These are phyloP conservation scores for Isochrysis galbana DNA, from an alignment of 78 protist species.

Conservation along the genomic window DNA sequence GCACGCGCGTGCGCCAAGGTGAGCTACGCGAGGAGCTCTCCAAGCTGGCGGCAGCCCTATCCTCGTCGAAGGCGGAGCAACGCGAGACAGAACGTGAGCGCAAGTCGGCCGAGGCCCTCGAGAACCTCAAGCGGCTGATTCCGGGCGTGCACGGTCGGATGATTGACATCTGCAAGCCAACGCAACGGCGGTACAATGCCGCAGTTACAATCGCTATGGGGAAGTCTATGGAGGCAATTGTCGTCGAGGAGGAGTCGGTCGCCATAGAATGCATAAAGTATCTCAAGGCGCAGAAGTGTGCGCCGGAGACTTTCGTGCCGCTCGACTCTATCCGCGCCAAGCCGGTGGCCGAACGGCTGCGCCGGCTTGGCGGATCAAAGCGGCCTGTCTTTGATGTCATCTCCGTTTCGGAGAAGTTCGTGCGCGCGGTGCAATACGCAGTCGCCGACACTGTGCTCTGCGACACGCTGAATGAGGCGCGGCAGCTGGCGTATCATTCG, in stretches of 20 bases:
- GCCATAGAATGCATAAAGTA: conserved; percentile 69
- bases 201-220: conserved; percentile 93
- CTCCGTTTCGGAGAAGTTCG: not conserved
- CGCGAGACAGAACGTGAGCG: conserved; percentile 54
- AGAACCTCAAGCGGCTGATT: conserved; percentile 49
- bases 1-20: conserved; percentile 3
- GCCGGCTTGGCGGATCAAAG: conserved; percentile 63
- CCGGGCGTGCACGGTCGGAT: conserved; percentile 88
- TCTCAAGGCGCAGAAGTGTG: conserved; percentile 73
- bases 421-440: conserved; percentile 81
- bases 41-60: conserved; percentile 18
- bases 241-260: conserved; percentile 81
- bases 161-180: conserved; percentile 74
- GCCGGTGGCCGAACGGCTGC: conserved; percentile 50
- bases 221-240: conserved; percentile 85
- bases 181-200: conserved; percentile 66
- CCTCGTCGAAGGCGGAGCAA: conserved; percentile 49
- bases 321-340: conserved; percentile 71
- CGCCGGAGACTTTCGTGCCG: conserved; percentile 87
- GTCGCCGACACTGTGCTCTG: conserved; percentile 88
- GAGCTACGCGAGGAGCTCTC: conserved; percentile 46
- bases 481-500: not conserved
- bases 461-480: conserved; percentile 72
- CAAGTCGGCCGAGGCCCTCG: conserved; percentile 46
- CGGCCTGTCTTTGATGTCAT: conserved; percentile 70